Conservation (phyloP, 202 grass and related monocot species). For the Digitaria exilis region DNA sequence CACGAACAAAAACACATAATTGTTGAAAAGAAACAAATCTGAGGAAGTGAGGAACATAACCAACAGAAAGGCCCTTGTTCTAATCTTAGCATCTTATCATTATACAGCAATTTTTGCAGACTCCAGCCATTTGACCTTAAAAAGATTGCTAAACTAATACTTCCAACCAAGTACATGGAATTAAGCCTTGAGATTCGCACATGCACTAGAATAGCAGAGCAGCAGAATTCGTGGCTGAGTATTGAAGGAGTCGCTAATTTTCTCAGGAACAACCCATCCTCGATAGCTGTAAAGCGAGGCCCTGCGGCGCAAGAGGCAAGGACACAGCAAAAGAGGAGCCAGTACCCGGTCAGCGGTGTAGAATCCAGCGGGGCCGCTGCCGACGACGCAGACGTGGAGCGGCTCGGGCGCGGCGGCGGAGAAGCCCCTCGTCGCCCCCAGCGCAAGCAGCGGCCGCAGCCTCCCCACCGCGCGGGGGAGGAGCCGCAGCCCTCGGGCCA, state of each 20-base stretch:
- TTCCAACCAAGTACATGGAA: background rate
- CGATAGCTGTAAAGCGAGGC: background rate
- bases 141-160: background rate
- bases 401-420: conserved; percentile 42
- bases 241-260: background rate
- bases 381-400: conserved; percentile 86
- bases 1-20: background rate
- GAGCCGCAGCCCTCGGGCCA: conserved; percentile 30
- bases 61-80: background rate
- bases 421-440: conserved; percentile 41
- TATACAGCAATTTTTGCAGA: background rate
- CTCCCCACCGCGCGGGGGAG: conserved; percentile 34
- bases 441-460: conserved; percentile 34
- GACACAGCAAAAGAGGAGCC: background rate
- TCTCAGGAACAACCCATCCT: background rate
- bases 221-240: background rate
- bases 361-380: conserved; percentile 89
- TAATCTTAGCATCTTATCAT: background rate
- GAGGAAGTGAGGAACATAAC: background rate
- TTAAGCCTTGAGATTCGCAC: background rate
- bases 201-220: background rate
- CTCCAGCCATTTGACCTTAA: background rate
- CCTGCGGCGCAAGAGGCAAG: background rate
- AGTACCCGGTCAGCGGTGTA: conserved; percentile 86
- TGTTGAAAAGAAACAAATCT: background rate